A percentile compares a stretch with the other conserved stretches of the same genome.
Conservation (phyloP, 176 grass and related monocot species). For the Triticum turgidum region DNA sequence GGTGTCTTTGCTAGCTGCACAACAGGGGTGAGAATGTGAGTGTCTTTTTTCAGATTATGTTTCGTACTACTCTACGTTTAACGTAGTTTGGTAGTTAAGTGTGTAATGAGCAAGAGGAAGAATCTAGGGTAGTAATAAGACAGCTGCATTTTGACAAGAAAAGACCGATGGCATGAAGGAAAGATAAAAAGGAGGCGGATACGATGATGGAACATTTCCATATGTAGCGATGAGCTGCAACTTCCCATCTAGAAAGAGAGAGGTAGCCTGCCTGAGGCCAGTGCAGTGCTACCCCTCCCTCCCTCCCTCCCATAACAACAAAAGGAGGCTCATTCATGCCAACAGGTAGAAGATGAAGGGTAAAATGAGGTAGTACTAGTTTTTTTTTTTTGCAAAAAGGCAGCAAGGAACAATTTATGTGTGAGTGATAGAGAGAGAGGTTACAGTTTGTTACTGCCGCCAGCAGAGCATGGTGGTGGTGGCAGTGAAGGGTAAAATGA, state of each 20-base stretch:
- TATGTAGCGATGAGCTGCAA: background rate
- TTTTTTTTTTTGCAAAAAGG: background rate
- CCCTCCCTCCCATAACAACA: background rate
- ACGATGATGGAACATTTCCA: constrained; percentile 3
- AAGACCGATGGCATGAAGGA: background rate
- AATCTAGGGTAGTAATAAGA: background rate
- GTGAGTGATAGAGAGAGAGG: background rate
- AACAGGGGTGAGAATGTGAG: background rate
- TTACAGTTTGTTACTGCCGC: background rate
- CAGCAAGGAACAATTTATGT: constrained; percentile 29
- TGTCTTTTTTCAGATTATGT: background rate
- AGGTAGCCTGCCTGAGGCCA: background rate
- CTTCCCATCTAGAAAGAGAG: background rate
- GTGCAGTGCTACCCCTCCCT: background rate
- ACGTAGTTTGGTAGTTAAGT: background rate
- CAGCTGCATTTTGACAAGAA: background rate
- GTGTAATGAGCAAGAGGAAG: background rate
- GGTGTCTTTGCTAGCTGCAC: background rate
- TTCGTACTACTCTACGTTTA: background rate
- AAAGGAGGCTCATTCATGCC: background rate
- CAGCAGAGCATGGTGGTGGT: background rate
- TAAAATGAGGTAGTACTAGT: background rate
- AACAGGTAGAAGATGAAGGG: background rate
- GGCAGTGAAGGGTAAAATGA: background rate
- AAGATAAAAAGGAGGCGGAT: constrained; percentile 1